These are phyloP conservation scores for Prunus yedoensis DNA, from an alignment of 331 rosid genomes.

Conservation along the genomic window DNA sequence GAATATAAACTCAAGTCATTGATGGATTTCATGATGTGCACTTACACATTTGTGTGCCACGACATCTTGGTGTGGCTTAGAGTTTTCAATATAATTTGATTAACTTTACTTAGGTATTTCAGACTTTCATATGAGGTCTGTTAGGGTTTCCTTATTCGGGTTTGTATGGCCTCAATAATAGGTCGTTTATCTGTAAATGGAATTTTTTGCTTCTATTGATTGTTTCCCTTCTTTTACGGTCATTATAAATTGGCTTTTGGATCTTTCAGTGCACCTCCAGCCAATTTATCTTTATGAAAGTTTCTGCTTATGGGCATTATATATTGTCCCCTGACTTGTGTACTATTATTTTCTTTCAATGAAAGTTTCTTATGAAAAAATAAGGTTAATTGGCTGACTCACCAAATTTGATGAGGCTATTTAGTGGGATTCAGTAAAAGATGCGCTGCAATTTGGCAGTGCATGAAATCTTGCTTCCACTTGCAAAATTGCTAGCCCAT, in stretches of 20 bases:
- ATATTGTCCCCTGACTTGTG: too few relatives aligned
- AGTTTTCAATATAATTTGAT: too few relatives aligned
- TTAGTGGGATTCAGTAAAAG: neutral
- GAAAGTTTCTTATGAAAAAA: too few relatives aligned
- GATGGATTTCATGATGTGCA: neutral
- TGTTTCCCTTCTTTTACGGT: neutral
- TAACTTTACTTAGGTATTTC: neutral
- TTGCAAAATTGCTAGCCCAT: neutral
- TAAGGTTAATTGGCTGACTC: neutral
- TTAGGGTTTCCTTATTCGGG: neutral
- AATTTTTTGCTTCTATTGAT: too few relatives aligned
- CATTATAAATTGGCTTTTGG: too few relatives aligned
- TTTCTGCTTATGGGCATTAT: too few relatives aligned
- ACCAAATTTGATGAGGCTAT: neutral
- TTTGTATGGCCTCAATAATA: too few relatives aligned
- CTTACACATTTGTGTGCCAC: neutral
- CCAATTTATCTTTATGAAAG: too few relatives aligned
- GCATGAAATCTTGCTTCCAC: neutral
- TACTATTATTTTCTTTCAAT: too few relatives aligned
- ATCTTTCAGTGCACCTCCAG: too few relatives aligned
- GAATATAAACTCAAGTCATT: neutral
- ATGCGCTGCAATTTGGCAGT: neutral
- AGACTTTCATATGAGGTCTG: neutral
- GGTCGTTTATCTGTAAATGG: too few relatives aligned
- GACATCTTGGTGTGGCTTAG: too few relatives aligned